These are phyloP conservation scores for Talaromyces sp. DNA, from an alignment of 2,329 filamentous ascomycete genomes.

Conservation along the genomic window DNA sequence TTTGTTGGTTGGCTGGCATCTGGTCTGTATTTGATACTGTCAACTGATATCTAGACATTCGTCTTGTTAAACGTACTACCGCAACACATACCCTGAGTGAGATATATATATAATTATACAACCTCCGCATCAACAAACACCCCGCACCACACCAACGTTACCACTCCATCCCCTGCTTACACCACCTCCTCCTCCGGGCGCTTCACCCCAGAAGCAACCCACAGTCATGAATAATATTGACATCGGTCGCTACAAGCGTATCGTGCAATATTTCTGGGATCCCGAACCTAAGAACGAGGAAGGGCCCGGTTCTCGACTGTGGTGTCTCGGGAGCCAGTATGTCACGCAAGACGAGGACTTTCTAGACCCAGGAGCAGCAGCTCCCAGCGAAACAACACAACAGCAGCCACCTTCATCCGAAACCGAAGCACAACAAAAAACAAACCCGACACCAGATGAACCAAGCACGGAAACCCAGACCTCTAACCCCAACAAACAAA, in stretches of 20 bases:
- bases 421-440: background rate
- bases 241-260: slow-evolving; percentile 69
- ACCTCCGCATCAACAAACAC: slow-evolving; percentile 9
- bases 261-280: slow-evolving; percentile 90
- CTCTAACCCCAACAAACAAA: background rate
- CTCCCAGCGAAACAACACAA: background rate
- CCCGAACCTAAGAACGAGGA: slow-evolving; percentile 79
- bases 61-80: background rate
- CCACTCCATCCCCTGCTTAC: background rate
- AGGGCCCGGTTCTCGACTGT: slow-evolving; percentile 63
- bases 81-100: background rate
- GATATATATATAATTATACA: slow-evolving; percentile 5
- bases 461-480: background rate
- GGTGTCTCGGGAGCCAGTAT: slow-evolving; percentile 70
- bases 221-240: slow-evolving; percentile 61
- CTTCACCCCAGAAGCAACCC: slow-evolving; percentile 1
- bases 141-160: background rate
- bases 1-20: background rate
- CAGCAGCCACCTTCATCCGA: background rate
- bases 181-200: background rate
- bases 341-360: slow-evolving; percentile 18
- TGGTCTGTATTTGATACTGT: background rate
- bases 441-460: background rate
- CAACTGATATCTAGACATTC: background rate
- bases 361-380: slow-evolving; percentile 3